Evolutionary conservation across 371 early-diverging fungal species (phyloP).

Genomic region (Aphelidium insulamus): DNA sequence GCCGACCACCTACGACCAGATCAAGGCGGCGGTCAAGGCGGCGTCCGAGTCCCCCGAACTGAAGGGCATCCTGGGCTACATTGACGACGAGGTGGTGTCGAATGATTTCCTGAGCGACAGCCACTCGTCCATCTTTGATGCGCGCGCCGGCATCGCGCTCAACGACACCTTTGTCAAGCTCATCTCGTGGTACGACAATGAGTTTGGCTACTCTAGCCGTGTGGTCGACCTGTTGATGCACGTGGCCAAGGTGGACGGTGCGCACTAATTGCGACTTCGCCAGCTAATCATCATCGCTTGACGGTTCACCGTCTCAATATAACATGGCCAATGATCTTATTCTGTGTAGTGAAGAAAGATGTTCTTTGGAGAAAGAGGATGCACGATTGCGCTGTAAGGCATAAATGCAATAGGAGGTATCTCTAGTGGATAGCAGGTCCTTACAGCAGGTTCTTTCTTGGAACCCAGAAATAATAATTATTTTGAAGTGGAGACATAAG

Average conservation of each 20-base stretch:
- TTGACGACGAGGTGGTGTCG: slow-evolving; percentile 94
- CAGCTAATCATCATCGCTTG: too few relatives aligned
- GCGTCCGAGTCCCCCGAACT: slow-evolving; percentile 43
- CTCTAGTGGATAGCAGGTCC: too few relatives aligned
- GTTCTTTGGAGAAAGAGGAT: too few relatives aligned
- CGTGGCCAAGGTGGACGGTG: slow-evolving; percentile 39
- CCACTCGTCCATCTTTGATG: slow-evolving; percentile 87
- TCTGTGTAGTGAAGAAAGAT: too few relatives aligned
- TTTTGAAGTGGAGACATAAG: too few relatives aligned
- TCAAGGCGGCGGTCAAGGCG: slow-evolving; percentile 63
- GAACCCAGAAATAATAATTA: too few relatives aligned
- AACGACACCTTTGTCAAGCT: slow-evolving; percentile 96
- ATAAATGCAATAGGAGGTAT: too few relatives aligned
- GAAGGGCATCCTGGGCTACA: slow-evolving; percentile 88
- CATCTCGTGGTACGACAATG: slow-evolving; percentile 89
- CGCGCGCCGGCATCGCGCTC: slow-evolving; percentile 89
- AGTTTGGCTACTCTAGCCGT: slow-evolving; percentile 84
- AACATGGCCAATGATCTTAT: too few relatives aligned
- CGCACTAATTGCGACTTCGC: too few relatives aligned
- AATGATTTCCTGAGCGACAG: slow-evolving; percentile 84
- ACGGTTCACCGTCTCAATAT: too few relatives aligned
- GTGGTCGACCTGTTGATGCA: slow-evolving; percentile 65
- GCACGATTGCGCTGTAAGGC: too few relatives aligned
- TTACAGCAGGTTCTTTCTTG: too few relatives aligned
- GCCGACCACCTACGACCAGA: slow-evolving; percentile 70